Conservation (phyloP, 2,329 filamentous ascomycete species). For the Tolypocladium inflatum region DNA sequence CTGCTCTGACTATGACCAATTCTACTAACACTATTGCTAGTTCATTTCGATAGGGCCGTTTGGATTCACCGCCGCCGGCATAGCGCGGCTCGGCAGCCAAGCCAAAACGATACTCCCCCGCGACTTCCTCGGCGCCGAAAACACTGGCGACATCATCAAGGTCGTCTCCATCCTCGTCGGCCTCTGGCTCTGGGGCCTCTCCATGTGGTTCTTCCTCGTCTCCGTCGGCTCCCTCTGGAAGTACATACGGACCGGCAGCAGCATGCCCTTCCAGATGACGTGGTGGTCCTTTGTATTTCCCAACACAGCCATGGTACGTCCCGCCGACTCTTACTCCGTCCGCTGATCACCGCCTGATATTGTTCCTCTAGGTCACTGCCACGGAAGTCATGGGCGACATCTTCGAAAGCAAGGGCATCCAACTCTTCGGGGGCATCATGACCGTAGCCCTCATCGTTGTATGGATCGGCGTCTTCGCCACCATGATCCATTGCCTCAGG, state of each 20-base stretch:
- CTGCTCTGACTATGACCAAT: background rate
- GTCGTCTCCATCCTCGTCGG: constrained; percentile 51
- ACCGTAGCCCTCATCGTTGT: constrained; percentile 54
- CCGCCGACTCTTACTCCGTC: background rate
- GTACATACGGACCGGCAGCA: constrained; percentile 44
- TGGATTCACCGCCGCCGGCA: constrained; percentile 43
- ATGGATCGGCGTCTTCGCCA: constrained; percentile 58
- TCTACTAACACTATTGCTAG: constrained; percentile 17
- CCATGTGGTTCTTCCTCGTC: constrained; percentile 76
- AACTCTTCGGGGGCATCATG: constrained; percentile 60
- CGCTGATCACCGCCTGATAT: background rate
- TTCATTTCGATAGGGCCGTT: constrained; percentile 76
- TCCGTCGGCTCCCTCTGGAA: constrained; percentile 68
- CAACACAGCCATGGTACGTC: constrained; percentile 57
- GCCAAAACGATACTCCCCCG: constrained; percentile 31
- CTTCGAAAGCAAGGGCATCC: constrained; percentile 48
- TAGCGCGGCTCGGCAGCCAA: constrained; percentile 37
- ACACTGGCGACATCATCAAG: constrained; percentile 34
- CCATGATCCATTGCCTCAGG: constrained; percentile 62
- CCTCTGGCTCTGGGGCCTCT: constrained; percentile 76
- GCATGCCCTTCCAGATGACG: constrained; percentile 71
- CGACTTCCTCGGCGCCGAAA: constrained; percentile 29
- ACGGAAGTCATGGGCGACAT: constrained; percentile 62
- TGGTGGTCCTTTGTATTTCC: constrained; percentile 82
- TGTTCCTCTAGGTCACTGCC: constrained; percentile 40